These are phyloP conservation scores for Daldinia bambusicola DNA, from an alignment of 495 filamentous ascomycete species.

Conservation along the genomic window DNA sequence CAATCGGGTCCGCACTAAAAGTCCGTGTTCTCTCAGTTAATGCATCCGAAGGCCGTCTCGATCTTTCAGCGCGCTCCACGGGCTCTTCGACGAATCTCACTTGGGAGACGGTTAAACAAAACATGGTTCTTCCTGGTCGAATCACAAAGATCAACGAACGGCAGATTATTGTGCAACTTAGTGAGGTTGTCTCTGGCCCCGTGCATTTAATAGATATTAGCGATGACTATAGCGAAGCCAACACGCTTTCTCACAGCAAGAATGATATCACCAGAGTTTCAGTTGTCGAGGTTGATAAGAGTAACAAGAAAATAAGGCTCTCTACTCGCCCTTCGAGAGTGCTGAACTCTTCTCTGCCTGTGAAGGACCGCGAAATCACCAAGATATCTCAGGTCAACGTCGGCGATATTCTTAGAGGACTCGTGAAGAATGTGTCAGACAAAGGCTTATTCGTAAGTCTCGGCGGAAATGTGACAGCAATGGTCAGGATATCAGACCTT, in stretches of 20 bases:
- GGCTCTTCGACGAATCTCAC: constrained; percentile 64
- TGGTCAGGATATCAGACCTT: constrained; percentile 84
- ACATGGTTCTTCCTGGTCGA: constrained; percentile 82
- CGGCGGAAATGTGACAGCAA: constrained; percentile 80
- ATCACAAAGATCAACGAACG: constrained; percentile 88
- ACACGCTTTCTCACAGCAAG: constrained; percentile 69
- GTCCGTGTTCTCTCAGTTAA: constrained; percentile 82
- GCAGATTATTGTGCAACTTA: constrained; percentile 84
- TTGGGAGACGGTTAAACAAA: constrained; percentile 73
- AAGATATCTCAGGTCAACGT: constrained; percentile 73
- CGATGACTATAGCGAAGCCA: constrained; percentile 85
- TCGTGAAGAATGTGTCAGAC: constrained; percentile 86
- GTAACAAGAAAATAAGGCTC: constrained; percentile 83
- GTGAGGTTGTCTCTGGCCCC: constrained; percentile 75
- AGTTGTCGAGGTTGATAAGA: constrained; percentile 78
- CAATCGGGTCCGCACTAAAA: constrained; percentile 83
- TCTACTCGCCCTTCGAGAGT: constrained; percentile 89
- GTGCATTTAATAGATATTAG: constrained; percentile 80
- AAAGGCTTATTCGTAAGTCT: constrained; percentile 86
- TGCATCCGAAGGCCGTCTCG: constrained; percentile 74
- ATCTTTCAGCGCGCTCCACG: constrained; percentile 77
- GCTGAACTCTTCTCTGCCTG: constrained; percentile 82
- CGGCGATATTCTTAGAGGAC: constrained; percentile 86
- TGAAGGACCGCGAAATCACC: constrained; percentile 82
- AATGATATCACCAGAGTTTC: constrained; percentile 88